These are phyloP conservation scores for Botrytis medusae DNA, from an alignment of 2,329 filamentous ascomycete species.

Conservation along the genomic window DNA sequence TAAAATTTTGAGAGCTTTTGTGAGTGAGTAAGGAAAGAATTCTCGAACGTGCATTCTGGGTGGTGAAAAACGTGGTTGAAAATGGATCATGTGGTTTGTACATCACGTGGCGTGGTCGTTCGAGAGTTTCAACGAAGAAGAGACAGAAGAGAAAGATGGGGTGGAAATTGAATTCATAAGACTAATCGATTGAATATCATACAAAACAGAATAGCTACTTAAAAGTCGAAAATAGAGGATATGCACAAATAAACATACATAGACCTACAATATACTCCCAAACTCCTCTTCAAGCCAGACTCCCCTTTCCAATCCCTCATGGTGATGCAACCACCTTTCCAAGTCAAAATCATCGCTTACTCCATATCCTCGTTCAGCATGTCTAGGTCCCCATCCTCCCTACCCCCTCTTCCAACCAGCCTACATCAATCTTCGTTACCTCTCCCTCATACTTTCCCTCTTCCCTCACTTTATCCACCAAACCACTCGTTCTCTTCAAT, in stretches of 20 bases:
- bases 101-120: not conserved
- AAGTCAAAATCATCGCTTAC: not conserved
- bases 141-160: not conserved
- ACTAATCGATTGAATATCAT: not conserved
- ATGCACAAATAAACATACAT: not conserved
- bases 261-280: not conserved
- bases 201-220: not conserved
- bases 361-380: too few species aligned
- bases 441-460: not conserved
- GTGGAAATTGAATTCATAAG: not conserved
- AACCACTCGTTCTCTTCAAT: conserved; percentile 28
- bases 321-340: not conserved
- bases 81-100: not conserved
- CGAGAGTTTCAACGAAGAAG: not conserved
- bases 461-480: conserved; percentile 28
- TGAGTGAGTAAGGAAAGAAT: too few species aligned
- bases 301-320: not conserved
- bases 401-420: not conserved
- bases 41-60: not conserved
- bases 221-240: not conserved
- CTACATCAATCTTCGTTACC: not conserved
- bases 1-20: not conserved
- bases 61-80: not conserved
- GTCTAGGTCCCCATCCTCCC: not conserved
- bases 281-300: not conserved